Percentiles rank a stretch among this genome's conserved stretches.
These are phyloP conservation scores for Phaeophleospora eucalypticola DNA, from an alignment of 2,329 filamentous ascomycete genomes.

Conservation along the genomic window DNA sequence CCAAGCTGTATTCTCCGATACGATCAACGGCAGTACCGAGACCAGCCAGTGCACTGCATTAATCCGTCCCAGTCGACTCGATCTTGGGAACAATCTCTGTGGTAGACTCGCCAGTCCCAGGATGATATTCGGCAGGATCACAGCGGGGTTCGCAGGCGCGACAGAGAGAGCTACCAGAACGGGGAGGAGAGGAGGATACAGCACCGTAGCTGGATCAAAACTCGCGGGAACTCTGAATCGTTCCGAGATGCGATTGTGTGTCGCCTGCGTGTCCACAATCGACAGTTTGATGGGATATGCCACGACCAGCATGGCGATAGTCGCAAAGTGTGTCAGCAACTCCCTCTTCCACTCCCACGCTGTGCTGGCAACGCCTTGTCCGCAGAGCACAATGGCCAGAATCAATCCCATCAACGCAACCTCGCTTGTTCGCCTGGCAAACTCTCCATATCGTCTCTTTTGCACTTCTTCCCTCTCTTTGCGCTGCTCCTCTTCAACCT, in stretches of 20 bases:
- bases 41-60: slow-evolving; percentile 75
- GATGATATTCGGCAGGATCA: slow-evolving; percentile 75
- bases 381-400: slow-evolving; percentile 43
- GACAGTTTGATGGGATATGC: slow-evolving; percentile 34
- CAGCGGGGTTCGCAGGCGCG: slow-evolving; percentile 55
- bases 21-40: slow-evolving; percentile 64
- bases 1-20: slow-evolving; percentile 44
- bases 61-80: slow-evolving; percentile 53
- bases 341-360: slow-evolving; percentile 34
- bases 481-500: slow-evolving; percentile 37
- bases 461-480: slow-evolving; percentile 59
- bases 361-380: slow-evolving; percentile 29
- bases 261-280: slow-evolving; percentile 29
- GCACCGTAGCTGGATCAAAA: slow-evolving; percentile 89
- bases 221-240: slow-evolving; percentile 61
- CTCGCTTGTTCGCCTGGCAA: slow-evolving; percentile 63
- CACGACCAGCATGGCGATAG: slow-evolving; percentile 27
- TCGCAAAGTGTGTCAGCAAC: slow-evolving; percentile 37
- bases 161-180: slow-evolving; percentile 73
- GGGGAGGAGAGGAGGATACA: slow-evolving; percentile 78
- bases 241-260: slow-evolving; percentile 38
- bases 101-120: slow-evolving; percentile 76
- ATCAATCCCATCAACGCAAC: slow-evolving; percentile 52
- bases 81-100: slow-evolving; percentile 64
- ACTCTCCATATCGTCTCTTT: slow-evolving; percentile 83